Percentiles rank a stretch among this genome's conserved stretches.
Conservation (phyloP, 179 eudicot genomes). For the Silene vulgaris region DNA sequence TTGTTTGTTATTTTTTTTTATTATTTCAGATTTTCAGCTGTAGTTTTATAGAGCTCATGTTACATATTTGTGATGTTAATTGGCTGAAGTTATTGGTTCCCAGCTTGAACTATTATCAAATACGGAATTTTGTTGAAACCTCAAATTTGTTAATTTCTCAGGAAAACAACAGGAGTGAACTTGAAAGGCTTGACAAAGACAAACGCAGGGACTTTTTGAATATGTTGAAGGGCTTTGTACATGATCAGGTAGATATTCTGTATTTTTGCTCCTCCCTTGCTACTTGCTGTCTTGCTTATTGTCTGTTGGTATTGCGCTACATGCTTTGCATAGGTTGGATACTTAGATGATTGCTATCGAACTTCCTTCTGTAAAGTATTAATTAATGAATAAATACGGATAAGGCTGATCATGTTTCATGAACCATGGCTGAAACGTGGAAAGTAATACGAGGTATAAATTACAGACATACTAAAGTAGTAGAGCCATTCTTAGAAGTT, state of each 20-base stretch:
- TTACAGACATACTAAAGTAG: not conserved
- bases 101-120: not conserved
- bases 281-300: not conserved
- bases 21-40: conserved; percentile 11
- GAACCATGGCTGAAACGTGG: conserved; percentile 5
- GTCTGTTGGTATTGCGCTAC: not conserved
- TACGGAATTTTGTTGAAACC: not conserved
- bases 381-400: not conserved
- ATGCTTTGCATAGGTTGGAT: conserved; percentile 11
- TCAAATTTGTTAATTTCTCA: conserved; percentile 31
- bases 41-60: not conserved
- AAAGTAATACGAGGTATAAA: not conserved
- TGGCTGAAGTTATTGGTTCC: conserved; percentile 3
- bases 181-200: conserved; percentile 70
- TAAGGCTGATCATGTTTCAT: not conserved
- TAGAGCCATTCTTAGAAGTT: not conserved
- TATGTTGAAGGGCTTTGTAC: conserved; percentile 90
- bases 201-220: conserved; percentile 59
- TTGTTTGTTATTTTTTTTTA: not conserved
- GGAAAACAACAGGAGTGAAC: conserved; percentile 82
- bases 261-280: conserved; percentile 5
- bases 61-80: conserved; percentile 8
- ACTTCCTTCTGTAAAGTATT: not conserved
- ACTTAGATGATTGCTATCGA: not conserved
- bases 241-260: conserved; percentile 59